Evolutionary conservation across 192 early-diverging fungal genomes (phyloP).

Genomic region (Haplosporangium gracile): DNA sequence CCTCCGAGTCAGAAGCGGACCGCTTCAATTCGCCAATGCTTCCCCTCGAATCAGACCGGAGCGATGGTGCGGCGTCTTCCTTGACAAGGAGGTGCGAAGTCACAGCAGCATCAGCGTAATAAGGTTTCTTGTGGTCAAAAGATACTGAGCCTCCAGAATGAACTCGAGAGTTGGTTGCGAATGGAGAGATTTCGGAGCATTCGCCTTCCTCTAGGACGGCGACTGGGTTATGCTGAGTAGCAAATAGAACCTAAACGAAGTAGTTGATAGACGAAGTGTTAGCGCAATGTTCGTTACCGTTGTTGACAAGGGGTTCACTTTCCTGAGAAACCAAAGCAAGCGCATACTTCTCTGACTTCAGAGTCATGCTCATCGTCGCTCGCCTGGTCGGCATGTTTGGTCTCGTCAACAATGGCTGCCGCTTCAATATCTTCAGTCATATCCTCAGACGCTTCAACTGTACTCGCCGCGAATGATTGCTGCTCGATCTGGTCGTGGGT

Average conservation of each 20-base stretch:
- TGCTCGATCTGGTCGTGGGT: not conserved
- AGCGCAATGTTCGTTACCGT: not conserved
- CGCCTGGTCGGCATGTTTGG: not conserved
- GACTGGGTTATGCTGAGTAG: conserved; percentile 2
- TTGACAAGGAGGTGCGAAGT: not conserved
- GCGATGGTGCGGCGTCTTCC: not conserved
- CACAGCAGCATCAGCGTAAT: not conserved
- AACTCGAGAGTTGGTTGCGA: not conserved
- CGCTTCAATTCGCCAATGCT: not conserved
- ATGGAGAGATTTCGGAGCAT: not conserved
- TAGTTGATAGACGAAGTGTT: not conserved
- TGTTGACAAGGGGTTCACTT: not conserved
- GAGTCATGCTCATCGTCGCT: conserved; percentile 45
- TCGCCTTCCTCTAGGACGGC: not conserved
- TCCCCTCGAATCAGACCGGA: not conserved
- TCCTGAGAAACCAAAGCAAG: too few species aligned
- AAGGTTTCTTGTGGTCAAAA: not conserved
- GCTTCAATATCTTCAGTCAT: not conserved
- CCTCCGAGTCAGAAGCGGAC: conserved; percentile 14
- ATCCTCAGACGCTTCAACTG: not conserved
- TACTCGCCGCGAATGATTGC: not conserved
- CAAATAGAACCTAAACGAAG: conserved; percentile 7
- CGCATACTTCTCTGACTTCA: conserved; percentile 40
- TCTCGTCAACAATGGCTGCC: not conserved
- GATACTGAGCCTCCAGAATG: not conserved